Conservation (phyloP, 2,329 filamentous ascomycete genomes). For the Penicillium digitatum region DNA sequence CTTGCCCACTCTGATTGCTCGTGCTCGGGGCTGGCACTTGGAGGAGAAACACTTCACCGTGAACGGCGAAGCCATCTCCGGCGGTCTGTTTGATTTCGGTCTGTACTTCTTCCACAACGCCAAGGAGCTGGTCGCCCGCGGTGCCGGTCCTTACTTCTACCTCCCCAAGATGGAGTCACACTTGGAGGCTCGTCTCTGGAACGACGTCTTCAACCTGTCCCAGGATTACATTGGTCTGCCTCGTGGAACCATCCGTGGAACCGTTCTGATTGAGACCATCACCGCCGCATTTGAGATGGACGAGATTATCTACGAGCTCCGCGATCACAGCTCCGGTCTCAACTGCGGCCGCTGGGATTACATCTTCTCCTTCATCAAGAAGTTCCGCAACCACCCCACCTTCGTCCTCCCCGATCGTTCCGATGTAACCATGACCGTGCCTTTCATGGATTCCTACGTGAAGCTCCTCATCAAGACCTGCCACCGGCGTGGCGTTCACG, state of each 20-base stretch:
- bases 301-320: conserved; percentile 98
- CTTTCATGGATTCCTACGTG: conserved; percentile 97
- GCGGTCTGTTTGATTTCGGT: conserved; percentile 91
- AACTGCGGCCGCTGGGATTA: conserved; percentile 99
- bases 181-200: conserved; percentile 95
- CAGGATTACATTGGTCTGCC: conserved; percentile 90
- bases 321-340: conserved; percentile 90
- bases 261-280: conserved; percentile 96
- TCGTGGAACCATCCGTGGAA: conserved; percentile 88
- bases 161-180: conserved; percentile 98
- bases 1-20: conserved; percentile 86
- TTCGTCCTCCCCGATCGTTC: conserved; percentile 92
- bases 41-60: conserved; percentile 98
- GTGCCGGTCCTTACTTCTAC: conserved; percentile 93
- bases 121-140: conserved; percentile 75
- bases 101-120: conserved; percentile 99
- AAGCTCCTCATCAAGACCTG: conserved; percentile 98
- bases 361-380: conserved; percentile 99
- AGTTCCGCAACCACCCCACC: conserved; percentile 90
- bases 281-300: conserved; percentile 99
- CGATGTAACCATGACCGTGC: conserved; percentile 92
- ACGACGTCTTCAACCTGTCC: conserved; percentile 92
- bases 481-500: conserved; percentile 93
- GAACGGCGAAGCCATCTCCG: conserved; percentile 91
- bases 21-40: conserved; percentile 94